Evolutionary conservation across 768 basidiomycete species (phyloP).

Genomic region (Suillus luteus): DNA sequence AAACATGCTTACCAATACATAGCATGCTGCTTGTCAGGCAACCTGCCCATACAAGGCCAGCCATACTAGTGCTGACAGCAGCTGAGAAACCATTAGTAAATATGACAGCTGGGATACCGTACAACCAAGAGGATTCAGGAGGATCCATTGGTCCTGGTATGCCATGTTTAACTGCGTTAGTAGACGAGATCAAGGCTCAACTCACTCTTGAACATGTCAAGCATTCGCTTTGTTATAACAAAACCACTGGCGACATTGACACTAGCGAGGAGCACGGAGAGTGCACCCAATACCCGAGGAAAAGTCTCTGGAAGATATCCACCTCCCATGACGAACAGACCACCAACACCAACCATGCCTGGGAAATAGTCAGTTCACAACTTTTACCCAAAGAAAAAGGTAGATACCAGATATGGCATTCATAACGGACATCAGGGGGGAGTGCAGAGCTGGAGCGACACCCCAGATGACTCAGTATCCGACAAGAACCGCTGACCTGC

Average conservation of each 20-base stretch:
- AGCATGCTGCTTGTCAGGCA: constrained; percentile 85
- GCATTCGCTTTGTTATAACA: constrained; percentile 88
- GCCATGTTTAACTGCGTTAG: constrained; percentile 9
- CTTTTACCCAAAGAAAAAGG: neutral
- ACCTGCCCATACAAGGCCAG: constrained; percentile 84
- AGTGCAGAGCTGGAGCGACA: constrained; percentile 85
- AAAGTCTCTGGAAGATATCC: constrained; percentile 83
- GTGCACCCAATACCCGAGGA: constrained; percentile 76
- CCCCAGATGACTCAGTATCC: constrained; percentile 92
- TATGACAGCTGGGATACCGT: constrained; percentile 74
- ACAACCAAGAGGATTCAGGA: constrained; percentile 85
- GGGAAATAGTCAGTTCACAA: neutral
- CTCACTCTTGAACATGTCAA: constrained; percentile 90
- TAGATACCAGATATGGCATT: constrained; percentile 81
- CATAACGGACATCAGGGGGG: constrained; percentile 89
- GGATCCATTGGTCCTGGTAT: constrained; percentile 74
- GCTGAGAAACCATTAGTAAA: constrained; percentile 84
- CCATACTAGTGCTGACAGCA: constrained; percentile 83
- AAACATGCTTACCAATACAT: constrained; percentile 62
- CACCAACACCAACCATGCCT: constrained; percentile 82
- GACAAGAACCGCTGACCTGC: no score
- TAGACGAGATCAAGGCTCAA: neutral
- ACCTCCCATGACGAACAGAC: constrained; percentile 90
- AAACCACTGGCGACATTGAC: constrained; percentile 90
- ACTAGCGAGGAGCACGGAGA: constrained; percentile 84